Base-by-base conservation (phyloP, 1,139 yeast genomes). In the Groenewaldozyma auringiensis region DNA sequence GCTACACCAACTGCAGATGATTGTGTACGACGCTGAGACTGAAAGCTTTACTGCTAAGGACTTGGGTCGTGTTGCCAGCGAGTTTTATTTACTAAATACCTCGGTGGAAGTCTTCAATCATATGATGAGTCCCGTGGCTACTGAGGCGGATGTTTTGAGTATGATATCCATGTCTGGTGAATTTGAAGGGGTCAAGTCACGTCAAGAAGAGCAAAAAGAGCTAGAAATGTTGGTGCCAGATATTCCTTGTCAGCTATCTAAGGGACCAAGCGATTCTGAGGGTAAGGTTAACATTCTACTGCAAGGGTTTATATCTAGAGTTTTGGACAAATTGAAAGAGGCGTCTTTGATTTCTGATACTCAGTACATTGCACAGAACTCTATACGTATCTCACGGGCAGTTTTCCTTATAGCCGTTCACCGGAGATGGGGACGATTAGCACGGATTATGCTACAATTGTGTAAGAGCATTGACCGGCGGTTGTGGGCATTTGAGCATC, bases 131-230 rank as follows among this genome's bases (percentile, higher is more conserved):
- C 94, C 96, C 1, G 66, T 75, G 34, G 96, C 96, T 1, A 79
- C 95, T 0, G 97, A 88, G 57, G 96, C 96, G 0, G 96, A 89
- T 64, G 83, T 89, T 0, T 67, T 94, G 32, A 81, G 95, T 0
- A 83, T 89, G 77, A 76, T 94, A 44, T 81, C 95, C 65, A 83
- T 83, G 86, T 85, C 96, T 65, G 81, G 89, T 47, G 99, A 94
- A 62, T 94, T 94, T 63, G 96, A 92, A 59, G 81, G 89, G 47
- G 79, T 94, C 47, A 87, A 86, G 56, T 81, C 83, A 51, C 76
- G 99, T 54, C 89, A 85, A 51, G 98, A 92, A 52, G 99, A 94
- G 60, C 69, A 79, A 11, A 68, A 68, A 18, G 99, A 94, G 60
- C 71, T 94, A 48, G 76, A 78, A 27, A 66, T 69, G 41, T 64